Evolutionary conservation across 192 early-diverging fungal genomes (phyloP).

Genomic region (Mortierella claussenii): DNA sequence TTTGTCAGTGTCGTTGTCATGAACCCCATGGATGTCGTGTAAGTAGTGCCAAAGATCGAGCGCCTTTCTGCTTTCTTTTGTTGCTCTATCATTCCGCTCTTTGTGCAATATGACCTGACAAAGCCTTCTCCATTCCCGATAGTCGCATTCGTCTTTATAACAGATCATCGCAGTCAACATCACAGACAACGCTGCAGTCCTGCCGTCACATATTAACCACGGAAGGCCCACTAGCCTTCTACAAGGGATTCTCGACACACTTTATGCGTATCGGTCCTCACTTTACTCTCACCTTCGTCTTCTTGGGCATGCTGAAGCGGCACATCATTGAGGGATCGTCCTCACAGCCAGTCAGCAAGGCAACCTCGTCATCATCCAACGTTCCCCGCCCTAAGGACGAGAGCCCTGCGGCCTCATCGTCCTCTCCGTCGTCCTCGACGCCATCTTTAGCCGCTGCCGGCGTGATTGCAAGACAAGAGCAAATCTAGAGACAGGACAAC

Average conservation of each 20-base stretch:
- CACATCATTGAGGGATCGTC: constrained; percentile 42
- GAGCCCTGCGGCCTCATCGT: constrained; percentile 11
- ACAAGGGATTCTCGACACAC: constrained; percentile 78
- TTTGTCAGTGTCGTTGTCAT: constrained; percentile 66
- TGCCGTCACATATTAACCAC: constrained; percentile 58
- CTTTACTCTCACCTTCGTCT: constrained; percentile 81
- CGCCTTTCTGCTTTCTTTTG: not conserved
- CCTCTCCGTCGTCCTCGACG: constrained; percentile 30
- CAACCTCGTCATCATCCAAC: not conserved
- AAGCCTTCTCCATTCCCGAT: no score
- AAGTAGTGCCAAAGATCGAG: no score
- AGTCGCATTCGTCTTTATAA: constrained; percentile 81
- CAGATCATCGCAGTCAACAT: constrained; percentile 70
- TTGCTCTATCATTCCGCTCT: not conserved
- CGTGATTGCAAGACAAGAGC: constrained; percentile 48
- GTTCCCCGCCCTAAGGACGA: constrained; percentile 37
- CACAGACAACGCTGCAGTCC: constrained; percentile 62
- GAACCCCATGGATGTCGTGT: constrained; percentile 63
- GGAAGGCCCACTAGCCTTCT: constrained; percentile 75
- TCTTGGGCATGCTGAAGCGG: constrained; percentile 68
- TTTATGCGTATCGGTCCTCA: constrained; percentile 84
- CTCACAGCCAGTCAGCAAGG: not conserved
- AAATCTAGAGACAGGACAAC: constrained; percentile 19
- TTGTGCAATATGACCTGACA: not conserved
- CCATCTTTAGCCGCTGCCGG: constrained; percentile 30